Conservation (phyloP, 306 rosid genomes). For the Vachellia pachyceras region DNA sequence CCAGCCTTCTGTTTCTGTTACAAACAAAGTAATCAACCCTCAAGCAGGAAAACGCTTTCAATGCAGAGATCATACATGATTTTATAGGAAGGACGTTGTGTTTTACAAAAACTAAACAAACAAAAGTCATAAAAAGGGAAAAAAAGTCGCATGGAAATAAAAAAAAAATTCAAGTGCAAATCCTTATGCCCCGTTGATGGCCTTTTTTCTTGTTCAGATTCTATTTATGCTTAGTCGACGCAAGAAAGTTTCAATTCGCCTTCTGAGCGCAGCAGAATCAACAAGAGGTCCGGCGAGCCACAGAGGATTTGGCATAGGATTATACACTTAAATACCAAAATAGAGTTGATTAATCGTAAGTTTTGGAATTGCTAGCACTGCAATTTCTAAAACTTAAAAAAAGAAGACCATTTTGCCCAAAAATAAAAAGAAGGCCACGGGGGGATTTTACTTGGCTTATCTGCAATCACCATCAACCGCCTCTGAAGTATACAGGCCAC, state of each 20-base stretch:
- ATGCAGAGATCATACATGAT: background rate
- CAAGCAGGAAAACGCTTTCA: background rate
- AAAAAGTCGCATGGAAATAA: background rate
- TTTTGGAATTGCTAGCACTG: background rate
- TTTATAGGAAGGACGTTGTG: background rate
- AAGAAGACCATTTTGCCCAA: constrained; percentile 10
- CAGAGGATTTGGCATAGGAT: constrained; percentile 6
- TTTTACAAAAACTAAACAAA: background rate
- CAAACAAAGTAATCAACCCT: constrained; percentile 42
- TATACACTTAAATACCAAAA: background rate
- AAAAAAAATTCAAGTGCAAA: background rate
- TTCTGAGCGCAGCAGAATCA: constrained; percentile 13
- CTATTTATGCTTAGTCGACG: background rate
- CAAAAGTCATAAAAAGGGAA: background rate
- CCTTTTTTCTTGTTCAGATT: background rate
- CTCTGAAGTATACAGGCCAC: constrained; percentile 86
- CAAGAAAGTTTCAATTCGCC: background rate
- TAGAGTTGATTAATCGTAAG: constrained; percentile 18
- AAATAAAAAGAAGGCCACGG: background rate
- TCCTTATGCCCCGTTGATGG: background rate
- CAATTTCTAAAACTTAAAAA: constrained; percentile 16
- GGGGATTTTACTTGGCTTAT: constrained; percentile 80
- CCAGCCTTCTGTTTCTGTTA: constrained; percentile 80
- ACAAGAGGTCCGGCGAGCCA: background rate
- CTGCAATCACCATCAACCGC: constrained; percentile 80